Evolutionary conservation across 2,329 filamentous ascomycete species (phyloP).

Genomic region (Colletotrichum karsti): DNA sequence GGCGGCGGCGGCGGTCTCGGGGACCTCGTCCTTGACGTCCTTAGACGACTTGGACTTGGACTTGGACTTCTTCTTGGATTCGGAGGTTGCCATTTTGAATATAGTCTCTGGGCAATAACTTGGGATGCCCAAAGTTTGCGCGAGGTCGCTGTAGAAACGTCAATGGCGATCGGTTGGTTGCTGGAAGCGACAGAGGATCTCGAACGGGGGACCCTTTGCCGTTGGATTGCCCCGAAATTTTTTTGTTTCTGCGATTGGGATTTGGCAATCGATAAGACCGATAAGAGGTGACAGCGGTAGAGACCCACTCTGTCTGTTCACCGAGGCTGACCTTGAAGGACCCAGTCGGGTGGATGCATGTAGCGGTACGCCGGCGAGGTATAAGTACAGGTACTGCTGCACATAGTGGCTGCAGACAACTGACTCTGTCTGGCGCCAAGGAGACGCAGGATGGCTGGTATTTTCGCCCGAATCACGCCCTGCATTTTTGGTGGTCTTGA

Average conservation of each 20-base stretch:
- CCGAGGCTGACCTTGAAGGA: background rate
- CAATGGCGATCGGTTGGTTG: background rate
- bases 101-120: background rate
- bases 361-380: background rate
- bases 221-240: constrained; percentile 15
- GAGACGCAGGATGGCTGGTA: constrained; percentile 3
- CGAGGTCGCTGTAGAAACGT: background rate
- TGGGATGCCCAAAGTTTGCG: background rate
- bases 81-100: constrained; percentile 8
- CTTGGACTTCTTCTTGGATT: background rate
- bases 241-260: constrained; percentile 1
- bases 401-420: constrained; percentile 15
- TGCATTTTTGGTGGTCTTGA: background rate
- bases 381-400: background rate
- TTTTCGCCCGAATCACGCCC: background rate
- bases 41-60: background rate
- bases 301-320: background rate
- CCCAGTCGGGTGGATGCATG: background rate
- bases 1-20: constrained; percentile 1
- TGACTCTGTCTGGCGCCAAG: constrained; percentile 11
- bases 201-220: background rate
- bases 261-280: constrained; percentile 21
- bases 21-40: background rate
- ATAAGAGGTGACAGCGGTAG: background rate
- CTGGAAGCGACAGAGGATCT: constrained; percentile 5